These are phyloP conservation scores for Tremella mesenterica DNA, from an alignment of 768 basidiomycete genomes.

Conservation along the genomic window DNA sequence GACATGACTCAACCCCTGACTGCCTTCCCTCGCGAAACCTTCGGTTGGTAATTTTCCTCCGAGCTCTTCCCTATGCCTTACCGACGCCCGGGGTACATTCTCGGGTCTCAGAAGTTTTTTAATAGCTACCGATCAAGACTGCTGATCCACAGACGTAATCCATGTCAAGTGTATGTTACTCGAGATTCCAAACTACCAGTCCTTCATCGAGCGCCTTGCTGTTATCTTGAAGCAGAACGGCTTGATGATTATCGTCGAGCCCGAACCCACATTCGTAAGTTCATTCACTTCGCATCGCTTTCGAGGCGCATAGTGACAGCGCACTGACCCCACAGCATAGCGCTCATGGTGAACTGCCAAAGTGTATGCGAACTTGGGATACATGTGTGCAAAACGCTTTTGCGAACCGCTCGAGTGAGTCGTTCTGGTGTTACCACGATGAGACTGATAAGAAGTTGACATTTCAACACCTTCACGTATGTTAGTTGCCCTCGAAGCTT, in stretches of 20 bases:
- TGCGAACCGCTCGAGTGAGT: conserved; percentile 15
- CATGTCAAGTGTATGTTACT: conserved; percentile 32
- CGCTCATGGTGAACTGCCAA: neutral
- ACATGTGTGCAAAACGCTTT: conserved; percentile 21
- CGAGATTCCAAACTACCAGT: conserved; percentile 21
- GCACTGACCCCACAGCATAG: too few species aligned
- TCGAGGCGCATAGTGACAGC: too few species aligned
- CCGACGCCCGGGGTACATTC: neutral
- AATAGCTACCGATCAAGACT: too few species aligned
- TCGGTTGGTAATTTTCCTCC: neutral
- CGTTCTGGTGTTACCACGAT: neutral
- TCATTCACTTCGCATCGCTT: neutral
- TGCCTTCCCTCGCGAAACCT: neutral
- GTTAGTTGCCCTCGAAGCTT: neutral
- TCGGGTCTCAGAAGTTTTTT: too few species aligned
- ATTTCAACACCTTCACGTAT: conserved; percentile 7
- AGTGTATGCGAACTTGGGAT: conserved; percentile 18
- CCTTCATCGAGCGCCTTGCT: conserved; percentile 33
- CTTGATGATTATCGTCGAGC: conserved; percentile 33
- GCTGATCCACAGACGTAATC: conserved; percentile 39
- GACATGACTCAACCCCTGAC: neutral
- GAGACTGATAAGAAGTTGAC: conserved; percentile 8
- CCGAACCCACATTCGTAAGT: conserved; percentile 33
- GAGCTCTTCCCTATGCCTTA: neutral
- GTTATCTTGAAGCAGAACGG: conserved; percentile 32